phyloP scores from a whole-genome alignment of 2,329 filamentous ascomycete species.

The Fusarium cicatricum region DNA sequence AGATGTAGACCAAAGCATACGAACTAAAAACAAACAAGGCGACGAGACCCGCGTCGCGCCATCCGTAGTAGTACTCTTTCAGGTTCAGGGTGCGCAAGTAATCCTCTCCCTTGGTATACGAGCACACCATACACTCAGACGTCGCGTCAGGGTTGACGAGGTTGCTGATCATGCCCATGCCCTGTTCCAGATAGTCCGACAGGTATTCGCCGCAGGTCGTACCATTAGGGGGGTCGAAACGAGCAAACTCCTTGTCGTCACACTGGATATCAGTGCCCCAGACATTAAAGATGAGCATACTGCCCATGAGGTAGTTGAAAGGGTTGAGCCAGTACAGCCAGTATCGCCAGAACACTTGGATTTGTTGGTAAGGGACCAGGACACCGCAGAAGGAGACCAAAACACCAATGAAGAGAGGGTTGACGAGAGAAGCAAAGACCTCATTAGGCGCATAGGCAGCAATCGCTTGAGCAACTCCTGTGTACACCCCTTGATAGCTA shows the following conservation, averaged over 20 bases:
- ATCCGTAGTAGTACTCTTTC: slow-evolving; percentile 68
- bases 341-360: slow-evolving; percentile 72
- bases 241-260: slow-evolving; percentile 56
- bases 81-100: slow-evolving; percentile 69
- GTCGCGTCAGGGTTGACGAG: slow-evolving; percentile 68
- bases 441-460: slow-evolving; percentile 69
- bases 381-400: slow-evolving; percentile 79
- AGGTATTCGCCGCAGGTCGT: slow-evolving; percentile 68
- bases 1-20: slow-evolving; percentile 56
- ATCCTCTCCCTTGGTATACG: slow-evolving; percentile 65
- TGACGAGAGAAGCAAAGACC: slow-evolving; percentile 65
- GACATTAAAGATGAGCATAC: slow-evolving; percentile 60
- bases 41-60: slow-evolving; percentile 70
- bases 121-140: slow-evolving; percentile 65
- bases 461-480: slow-evolving; percentile 69
- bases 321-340: slow-evolving; percentile 72
- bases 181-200: slow-evolving; percentile 54
- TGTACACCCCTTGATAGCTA: slow-evolving; percentile 68
- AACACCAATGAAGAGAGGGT: slow-evolving; percentile 63
- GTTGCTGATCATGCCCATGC: slow-evolving; percentile 56
- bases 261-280: slow-evolving; percentile 59
- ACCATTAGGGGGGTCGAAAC: slow-evolving; percentile 58
- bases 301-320: slow-evolving; percentile 68
- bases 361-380: slow-evolving; percentile 69
- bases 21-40: slow-evolving; percentile 63